A percentile compares a stretch with the other conserved stretches of the same genome.
phyloP scores from a whole-genome alignment of 805 yeast genomes.

The Yarrowia deformans region DNA sequence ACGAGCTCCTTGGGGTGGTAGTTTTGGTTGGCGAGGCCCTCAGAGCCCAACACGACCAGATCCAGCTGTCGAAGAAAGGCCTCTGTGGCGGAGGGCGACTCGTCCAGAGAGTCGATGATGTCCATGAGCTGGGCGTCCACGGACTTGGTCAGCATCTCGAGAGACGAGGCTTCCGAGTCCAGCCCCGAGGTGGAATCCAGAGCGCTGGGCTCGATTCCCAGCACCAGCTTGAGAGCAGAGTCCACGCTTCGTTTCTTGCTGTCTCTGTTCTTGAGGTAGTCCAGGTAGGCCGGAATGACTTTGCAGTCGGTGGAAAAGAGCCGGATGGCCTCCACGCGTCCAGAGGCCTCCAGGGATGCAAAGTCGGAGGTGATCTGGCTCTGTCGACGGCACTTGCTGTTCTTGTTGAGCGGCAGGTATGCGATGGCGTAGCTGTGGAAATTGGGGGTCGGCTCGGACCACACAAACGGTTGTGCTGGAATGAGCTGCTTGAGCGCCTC shows the following conservation, averaged over 20 bases:
- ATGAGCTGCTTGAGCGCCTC: slow-evolving; percentile 29
- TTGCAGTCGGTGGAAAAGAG: slow-evolving; percentile 35
- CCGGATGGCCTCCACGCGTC: slow-evolving; percentile 29
- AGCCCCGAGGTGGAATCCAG: slow-evolving; percentile 8
- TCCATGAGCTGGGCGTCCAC: slow-evolving; percentile 33
- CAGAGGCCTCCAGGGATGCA: slow-evolving; percentile 34
- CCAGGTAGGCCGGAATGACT: slow-evolving; percentile 35
- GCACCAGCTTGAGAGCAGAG: slow-evolving; percentile 30
- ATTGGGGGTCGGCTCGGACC: slow-evolving; percentile 31
- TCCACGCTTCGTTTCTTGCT: slow-evolving; percentile 30
- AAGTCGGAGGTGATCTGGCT: slow-evolving; percentile 28
- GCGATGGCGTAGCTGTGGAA: slow-evolving; percentile 36
- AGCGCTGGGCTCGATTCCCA: slow-evolving; percentile 31
- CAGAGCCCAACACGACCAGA: slow-evolving; percentile 33
- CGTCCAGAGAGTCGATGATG: slow-evolving; percentile 27
- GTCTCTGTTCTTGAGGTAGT: slow-evolving; percentile 20
- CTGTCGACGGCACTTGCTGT: slow-evolving; percentile 33
- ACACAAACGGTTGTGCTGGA: slow-evolving; percentile 30
- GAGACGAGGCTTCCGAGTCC: slow-evolving; percentile 18
- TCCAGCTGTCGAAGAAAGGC: slow-evolving; percentile 26
- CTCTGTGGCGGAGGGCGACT: slow-evolving; percentile 20
- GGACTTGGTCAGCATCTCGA: slow-evolving; percentile 20
- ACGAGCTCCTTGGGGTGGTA: slow-evolving; percentile 39
- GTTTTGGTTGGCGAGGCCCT: slow-evolving; percentile 35
- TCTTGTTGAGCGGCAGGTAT: slow-evolving; percentile 30